Conservation (phyloP, 192 early-diverging fungal genomes). For the Coemansia umbellata region DNA sequence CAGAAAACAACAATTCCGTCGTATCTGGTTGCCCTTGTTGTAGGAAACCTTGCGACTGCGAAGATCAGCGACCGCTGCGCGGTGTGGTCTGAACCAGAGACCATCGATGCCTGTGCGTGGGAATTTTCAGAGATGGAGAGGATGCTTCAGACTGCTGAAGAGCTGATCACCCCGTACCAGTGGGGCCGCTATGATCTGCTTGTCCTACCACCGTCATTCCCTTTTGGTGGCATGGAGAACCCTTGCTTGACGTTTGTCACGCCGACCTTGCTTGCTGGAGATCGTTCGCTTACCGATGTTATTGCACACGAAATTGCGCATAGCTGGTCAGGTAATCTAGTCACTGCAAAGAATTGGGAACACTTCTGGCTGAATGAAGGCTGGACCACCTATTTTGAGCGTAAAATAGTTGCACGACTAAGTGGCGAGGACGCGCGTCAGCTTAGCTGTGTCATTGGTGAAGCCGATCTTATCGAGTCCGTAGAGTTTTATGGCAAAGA, state of each 20-base stretch:
- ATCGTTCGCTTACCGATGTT: slow-evolving; percentile 90
- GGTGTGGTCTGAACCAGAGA: slow-evolving; percentile 84
- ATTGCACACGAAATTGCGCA: slow-evolving; percentile 94
- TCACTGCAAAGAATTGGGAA: slow-evolving; percentile 79
- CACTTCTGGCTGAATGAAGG: slow-evolving; percentile 95
- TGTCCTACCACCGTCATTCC: slow-evolving; percentile 82
- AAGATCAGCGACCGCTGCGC: slow-evolving; percentile 86
- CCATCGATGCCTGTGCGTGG: slow-evolving; percentile 83
- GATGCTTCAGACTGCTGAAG: slow-evolving; percentile 64
- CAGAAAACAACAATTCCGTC: slow-evolving; percentile 89
- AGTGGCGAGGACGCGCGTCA: slow-evolving; percentile 74
- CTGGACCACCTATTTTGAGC: slow-evolving; percentile 90
- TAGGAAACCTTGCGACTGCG: slow-evolving; percentile 68
- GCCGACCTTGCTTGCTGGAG: slow-evolving; percentile 92
- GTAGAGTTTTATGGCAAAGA: slow-evolving; percentile 63
- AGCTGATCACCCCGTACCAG: slow-evolving; percentile 82
- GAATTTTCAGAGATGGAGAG: slow-evolving; percentile 83
- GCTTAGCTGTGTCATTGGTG: slow-evolving; percentile 84
- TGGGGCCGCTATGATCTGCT: slow-evolving; percentile 97
- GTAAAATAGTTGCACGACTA: slow-evolving; percentile 80
- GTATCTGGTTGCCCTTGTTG: slow-evolving; percentile 92
- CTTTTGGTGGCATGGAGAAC: slow-evolving; percentile 96
- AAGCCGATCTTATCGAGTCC: slow-evolving; percentile 68
- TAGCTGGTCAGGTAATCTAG: slow-evolving; percentile 91
- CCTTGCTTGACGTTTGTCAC: slow-evolving; percentile 98